Evolutionary conservation across 148 eudicot genomes (phyloP).

Genomic region (Camellia japonica): DNA sequence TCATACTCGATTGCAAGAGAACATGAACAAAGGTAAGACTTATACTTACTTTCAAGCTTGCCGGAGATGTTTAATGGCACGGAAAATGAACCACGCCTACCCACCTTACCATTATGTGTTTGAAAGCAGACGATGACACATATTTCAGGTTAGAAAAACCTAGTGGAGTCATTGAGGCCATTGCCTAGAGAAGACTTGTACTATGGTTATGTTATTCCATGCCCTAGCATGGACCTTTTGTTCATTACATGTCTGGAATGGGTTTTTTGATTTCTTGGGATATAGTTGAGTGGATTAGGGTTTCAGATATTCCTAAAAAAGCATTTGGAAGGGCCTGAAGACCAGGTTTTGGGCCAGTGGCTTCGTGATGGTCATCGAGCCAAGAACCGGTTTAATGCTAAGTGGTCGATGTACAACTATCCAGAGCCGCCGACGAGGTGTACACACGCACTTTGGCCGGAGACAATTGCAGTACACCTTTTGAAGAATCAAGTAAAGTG

Average conservation of each 20-base stretch:
- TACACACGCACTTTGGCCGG: constrained; percentile 81
- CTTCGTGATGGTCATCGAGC: constrained; percentile 55
- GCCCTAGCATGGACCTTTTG: constrained; percentile 80
- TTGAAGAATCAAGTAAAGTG: constrained; percentile 79
- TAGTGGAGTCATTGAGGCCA: constrained; percentile 64
- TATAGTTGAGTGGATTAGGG: constrained; percentile 68
- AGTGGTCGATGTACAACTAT: constrained; percentile 93
- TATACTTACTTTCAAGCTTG: constrained; percentile 74
- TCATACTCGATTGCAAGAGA: constrained; percentile 78
- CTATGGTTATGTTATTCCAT: constrained; percentile 87
- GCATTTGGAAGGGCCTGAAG: constrained; percentile 74
- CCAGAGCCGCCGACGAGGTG: constrained; percentile 79
- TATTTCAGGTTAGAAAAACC: constrained; percentile 56
- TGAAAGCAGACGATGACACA: constrained; percentile 81
- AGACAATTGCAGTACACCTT: constrained; percentile 74
- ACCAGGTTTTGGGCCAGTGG: constrained; percentile 77
- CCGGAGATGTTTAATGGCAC: constrained; percentile 47
- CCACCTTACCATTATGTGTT: constrained; percentile 86
- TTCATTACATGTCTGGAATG: constrained; percentile 89
- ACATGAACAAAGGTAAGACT: constrained; percentile 92
- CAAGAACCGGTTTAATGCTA: constrained; percentile 70
- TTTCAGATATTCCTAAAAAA: constrained; percentile 64
- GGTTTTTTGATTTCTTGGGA: constrained; percentile 90
- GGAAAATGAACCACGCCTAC: constrained; percentile 22
- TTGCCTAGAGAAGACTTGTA: constrained; percentile 80